phyloP scores from a whole-genome alignment of 1,284 basidiomycete species.

The Naganishia sp. region DNA sequence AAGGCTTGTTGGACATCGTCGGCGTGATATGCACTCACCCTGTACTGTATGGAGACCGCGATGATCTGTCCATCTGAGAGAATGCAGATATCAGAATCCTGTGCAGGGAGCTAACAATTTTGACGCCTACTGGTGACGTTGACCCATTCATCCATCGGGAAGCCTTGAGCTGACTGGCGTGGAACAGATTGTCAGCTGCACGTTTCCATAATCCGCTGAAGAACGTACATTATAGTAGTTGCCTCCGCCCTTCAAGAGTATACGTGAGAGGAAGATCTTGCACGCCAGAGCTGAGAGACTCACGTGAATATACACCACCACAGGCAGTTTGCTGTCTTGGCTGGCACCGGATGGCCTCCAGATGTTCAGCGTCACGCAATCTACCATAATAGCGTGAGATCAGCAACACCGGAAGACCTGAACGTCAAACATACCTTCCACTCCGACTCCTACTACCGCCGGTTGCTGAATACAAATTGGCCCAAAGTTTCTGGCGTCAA shows the following conservation, averaged over 20 bases:
- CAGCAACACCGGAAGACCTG: neutral
- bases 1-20: neutral
- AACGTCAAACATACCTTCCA: conserved; percentile 20
- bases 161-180: conserved; percentile 31
- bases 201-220: too few species aligned
- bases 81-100: neutral
- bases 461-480: conserved; percentile 37
- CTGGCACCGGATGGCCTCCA: conserved; percentile 15
- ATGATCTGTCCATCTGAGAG: conserved; percentile 30
- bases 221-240: conserved; percentile 24
- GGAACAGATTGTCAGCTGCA: neutral
- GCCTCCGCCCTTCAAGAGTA: conserved; percentile 11
- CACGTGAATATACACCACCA: conserved; percentile 28
- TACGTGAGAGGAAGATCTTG: neutral
- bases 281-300: neutral
- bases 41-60: conserved; percentile 36
- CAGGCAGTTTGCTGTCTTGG: conserved; percentile 25
- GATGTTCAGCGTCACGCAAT: conserved; percentile 28
- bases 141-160: conserved; percentile 33
- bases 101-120: neutral
- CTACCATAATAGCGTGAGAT: neutral
- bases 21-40: conserved; percentile 9
- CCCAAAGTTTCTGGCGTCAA: conserved; percentile 35
- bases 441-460: conserved; percentile 34
- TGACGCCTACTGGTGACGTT: conserved; percentile 30